Base-by-base conservation (phyloP, 2,329 filamentous ascomycete genomes). In the Aspergillus uvarum region DNA sequence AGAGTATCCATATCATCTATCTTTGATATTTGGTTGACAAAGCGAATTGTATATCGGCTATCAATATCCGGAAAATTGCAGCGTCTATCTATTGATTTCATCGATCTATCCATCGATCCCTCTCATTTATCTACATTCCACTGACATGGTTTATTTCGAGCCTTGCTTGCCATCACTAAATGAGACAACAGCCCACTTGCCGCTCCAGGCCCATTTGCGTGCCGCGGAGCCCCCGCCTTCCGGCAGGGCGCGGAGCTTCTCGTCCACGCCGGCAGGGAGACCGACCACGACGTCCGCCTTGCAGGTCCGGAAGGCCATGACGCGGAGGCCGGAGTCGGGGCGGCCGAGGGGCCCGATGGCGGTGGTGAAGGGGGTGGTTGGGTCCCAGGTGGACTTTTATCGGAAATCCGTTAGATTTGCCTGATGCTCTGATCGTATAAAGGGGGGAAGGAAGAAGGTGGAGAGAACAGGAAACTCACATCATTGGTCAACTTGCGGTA, bases 241-340 rank as follows among this genome's bases (percentile, higher is more conserved):
- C 55, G 90, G 87, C 56, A 79, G 83, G 8, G 83, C 81, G 66
- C 83, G 87, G 56, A 98, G 80, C 73, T 88, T 86, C 78, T 97
- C 92, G 71, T 99, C 95, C 72, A 89, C 85, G 6, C 94, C 93
- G 8, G 86, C 76, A 14, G 87, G 83, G n/a, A 99, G 81, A 0
- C 92, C 94, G 26, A 97, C 95, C 0, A 98, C 92, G 7, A 96
- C 91, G 72, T 99, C 95, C 0, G 94, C 94, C 79, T 99, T 99
- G 82, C 94, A 97, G 0, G 95, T 99, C 59, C 95, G 86, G 63
- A 99, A 83, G 0, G 95, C 90, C 29, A 99, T 82, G 3, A 94
- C 84, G 61, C 96, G 92, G 59, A 98, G 77, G 1, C 92, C 92
- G 0, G 92, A 96, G 0, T 85, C 86, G 0, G 87, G 86, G 16